Percentiles rank a stretch among this genome's conserved stretches.
Evolutionary conservation across 2,329 filamentous ascomycete species (phyloP).

Genomic region (Penicillium sumatraense): DNA sequence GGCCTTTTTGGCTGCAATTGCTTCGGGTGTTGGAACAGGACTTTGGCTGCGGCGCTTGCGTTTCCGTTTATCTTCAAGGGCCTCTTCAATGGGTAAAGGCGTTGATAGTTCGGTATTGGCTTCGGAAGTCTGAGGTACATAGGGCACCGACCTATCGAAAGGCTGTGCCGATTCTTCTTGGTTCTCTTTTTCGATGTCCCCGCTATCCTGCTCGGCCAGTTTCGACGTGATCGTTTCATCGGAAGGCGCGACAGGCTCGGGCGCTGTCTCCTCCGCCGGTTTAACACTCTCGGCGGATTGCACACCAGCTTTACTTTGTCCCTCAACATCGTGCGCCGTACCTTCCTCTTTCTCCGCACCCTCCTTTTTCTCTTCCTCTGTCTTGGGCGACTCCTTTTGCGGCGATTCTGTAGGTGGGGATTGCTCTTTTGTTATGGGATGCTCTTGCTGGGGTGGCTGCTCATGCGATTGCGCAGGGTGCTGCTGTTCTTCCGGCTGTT

Average conservation of each 20-base stretch:
- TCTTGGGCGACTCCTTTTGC: conserved; percentile 13
- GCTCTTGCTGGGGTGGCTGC: conserved; percentile 9
- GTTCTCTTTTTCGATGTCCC: conserved; percentile 1
- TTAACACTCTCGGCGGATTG: neutral
- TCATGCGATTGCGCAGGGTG: neutral
- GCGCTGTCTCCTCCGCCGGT: neutral
- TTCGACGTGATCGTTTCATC: conserved; percentile 10
- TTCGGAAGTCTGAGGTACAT: conserved; percentile 30
- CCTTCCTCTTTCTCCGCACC: neutral
- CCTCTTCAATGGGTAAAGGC: conserved; percentile 39
- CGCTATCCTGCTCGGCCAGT: conserved; percentile 31
- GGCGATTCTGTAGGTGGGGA: conserved; percentile 3
- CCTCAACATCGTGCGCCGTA: neutral
- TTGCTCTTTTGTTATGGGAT: conserved; percentile 3
- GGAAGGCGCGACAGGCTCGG: neutral
- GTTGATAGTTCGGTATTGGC: conserved; percentile 32
- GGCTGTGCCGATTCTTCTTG: conserved; percentile 24
- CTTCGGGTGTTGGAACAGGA: conserved; percentile 60
- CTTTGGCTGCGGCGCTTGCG: conserved; percentile 70
- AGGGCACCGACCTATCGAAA: conserved; percentile 19
- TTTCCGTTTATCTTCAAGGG: conserved; percentile 62
- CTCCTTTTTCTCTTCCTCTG: too few species aligned
- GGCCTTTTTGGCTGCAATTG: conserved; percentile 60
- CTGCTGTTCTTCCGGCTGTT: neutral
- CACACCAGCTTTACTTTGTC: neutral